These are phyloP conservation scores for Stemphylium vesicarium DNA, from an alignment of 2,329 filamentous ascomycete genomes.

Conservation along the genomic window DNA sequence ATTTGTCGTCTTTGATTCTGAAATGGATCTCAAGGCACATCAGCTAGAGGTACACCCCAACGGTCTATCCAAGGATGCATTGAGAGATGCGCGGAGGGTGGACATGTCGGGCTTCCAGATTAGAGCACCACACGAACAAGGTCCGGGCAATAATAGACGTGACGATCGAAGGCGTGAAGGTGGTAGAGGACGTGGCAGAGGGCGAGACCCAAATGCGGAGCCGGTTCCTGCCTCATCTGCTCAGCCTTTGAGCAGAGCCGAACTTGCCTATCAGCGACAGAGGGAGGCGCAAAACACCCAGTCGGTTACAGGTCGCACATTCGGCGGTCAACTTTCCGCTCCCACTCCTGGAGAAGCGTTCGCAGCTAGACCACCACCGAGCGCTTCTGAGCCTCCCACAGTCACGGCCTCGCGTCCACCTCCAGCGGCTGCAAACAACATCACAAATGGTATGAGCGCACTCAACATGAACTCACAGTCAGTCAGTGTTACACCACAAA, in stretches of 20 bases:
- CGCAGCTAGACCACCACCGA: slow-evolving; percentile 56
- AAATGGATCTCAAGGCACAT: slow-evolving; percentile 94
- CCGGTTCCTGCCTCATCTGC: slow-evolving; percentile 76
- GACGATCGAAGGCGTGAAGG: slow-evolving; percentile 50
- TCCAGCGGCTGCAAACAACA: slow-evolving; percentile 18
- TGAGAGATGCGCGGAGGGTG: slow-evolving; percentile 82
- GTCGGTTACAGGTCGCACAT: slow-evolving; percentile 77
- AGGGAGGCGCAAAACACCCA: slow-evolving; percentile 90
- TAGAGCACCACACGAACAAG: slow-evolving; percentile 71
- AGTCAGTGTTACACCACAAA: slow-evolving; percentile 42
- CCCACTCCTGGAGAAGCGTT: slow-evolving; percentile 51
- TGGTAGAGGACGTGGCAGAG: slow-evolving; percentile 65
- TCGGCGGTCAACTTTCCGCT: slow-evolving; percentile 81
- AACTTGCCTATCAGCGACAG: slow-evolving; percentile 89
- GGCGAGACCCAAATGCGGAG: slow-evolving; percentile 87
- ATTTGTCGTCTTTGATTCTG: slow-evolving; percentile 93
- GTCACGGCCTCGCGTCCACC: slow-evolving; percentile 48
- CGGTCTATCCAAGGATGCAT: slow-evolving; percentile 79
- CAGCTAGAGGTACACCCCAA: slow-evolving; percentile 83
- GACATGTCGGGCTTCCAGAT: slow-evolving; percentile 88
- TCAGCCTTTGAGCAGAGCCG: slow-evolving; percentile 81
- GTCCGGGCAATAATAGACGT: slow-evolving; percentile 49
- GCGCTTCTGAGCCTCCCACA: slow-evolving; percentile 45
- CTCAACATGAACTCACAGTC: slow-evolving; percentile 44
- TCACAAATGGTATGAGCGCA: slow-evolving; percentile 28